phyloP scores from a whole-genome alignment of 345 rosid genomes.

The Ricinus communis region DNA sequence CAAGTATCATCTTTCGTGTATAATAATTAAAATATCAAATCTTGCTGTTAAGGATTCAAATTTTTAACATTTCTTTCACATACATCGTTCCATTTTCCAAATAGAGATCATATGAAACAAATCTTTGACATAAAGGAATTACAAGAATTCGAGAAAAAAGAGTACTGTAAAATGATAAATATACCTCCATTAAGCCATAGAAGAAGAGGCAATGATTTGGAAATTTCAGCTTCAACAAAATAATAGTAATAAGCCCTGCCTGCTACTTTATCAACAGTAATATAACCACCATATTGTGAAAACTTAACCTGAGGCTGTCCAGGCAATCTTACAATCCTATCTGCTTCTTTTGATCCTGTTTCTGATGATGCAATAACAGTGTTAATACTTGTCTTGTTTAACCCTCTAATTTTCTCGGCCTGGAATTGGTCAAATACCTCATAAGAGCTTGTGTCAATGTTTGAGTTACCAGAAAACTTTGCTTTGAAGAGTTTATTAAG shows the following conservation, averaged over 20 bases:
- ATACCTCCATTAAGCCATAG: constrained; percentile 91
- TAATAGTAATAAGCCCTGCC: constrained; percentile 68
- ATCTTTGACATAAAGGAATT: no score
- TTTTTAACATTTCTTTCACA: no score
- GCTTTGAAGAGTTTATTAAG: constrained; percentile 34
- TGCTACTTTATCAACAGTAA: constrained; percentile 53
- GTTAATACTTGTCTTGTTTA: no score
- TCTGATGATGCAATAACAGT: no score
- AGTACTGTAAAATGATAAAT: neutral
- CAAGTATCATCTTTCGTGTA: no score
- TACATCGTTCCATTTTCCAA: no score
- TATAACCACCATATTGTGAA: constrained; percentile 66
- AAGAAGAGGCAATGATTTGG: constrained; percentile 62
- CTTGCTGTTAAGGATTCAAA: no score
- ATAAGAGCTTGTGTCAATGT: constrained; percentile 22
- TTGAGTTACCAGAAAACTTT: constrained; percentile 26
- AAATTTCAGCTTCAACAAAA: constrained; percentile 51
- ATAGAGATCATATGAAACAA: no score
- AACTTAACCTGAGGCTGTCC: constrained; percentile 60
- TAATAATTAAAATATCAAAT: no score
- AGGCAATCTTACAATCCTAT: constrained; percentile 53
- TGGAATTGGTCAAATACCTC: neutral
- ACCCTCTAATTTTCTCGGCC: neutral
- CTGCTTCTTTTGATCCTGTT: constrained; percentile 45
- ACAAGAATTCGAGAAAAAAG: no score